Conservation (phyloP, 345 rosid species). For the Citrus medica region DNA sequence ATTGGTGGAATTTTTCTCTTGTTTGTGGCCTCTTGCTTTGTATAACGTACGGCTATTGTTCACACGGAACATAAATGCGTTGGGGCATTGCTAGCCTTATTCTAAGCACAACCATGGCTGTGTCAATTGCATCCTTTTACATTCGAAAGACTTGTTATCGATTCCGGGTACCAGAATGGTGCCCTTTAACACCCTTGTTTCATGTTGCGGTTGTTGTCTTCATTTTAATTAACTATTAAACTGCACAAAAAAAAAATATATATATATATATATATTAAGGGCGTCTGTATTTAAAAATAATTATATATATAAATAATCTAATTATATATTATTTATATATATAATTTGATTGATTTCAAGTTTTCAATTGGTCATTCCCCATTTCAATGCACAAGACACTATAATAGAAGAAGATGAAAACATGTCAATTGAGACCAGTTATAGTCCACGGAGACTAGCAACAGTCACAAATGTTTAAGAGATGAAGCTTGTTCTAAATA, state of each 20-base stretch:
- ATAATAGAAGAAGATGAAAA: conserved; percentile 9
- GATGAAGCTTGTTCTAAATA: conserved; percentile 30
- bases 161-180: conserved; percentile 27
- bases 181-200: conserved; percentile 35
- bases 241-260: no score
- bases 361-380: background rate
- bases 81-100: conserved; percentile 35
- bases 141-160: conserved; percentile 29
- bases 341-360: no score
- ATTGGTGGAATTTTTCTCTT: conserved; percentile 44
- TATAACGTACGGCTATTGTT: conserved; percentile 29
- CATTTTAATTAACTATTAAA: conserved; percentile 9
- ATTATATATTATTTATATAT: no score
- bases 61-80: conserved; percentile 31
- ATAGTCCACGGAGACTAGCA: conserved; percentile 21
- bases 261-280: no score
- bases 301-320: no score
- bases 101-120: conserved; percentile 30
- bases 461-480: conserved; percentile 40
- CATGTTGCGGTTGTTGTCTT: conserved; percentile 40
- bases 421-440: background rate
- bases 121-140: conserved; percentile 19
- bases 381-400: conserved; percentile 22
- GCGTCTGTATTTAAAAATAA: no score
- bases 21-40: conserved; percentile 39